A percentile compares a stretch with the other conserved stretches of the same genome.
phyloP scores from a whole-genome alignment of 164 flowering plant genomes.

The Vitis labrusca region DNA sequence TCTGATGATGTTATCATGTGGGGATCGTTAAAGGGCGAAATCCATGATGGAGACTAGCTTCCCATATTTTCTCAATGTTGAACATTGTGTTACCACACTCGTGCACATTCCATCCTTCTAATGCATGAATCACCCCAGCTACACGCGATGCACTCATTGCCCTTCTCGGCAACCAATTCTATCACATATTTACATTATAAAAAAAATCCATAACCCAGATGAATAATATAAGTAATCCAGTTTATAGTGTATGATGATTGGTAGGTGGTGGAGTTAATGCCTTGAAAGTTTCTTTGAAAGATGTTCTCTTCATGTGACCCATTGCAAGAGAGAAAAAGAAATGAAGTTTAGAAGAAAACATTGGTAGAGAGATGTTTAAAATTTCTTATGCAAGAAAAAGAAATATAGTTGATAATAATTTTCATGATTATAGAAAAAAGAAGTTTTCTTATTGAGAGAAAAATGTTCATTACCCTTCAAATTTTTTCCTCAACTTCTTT shows the following conservation, averaged over 20 bases:
- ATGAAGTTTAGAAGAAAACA: neutral
- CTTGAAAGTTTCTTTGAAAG: too few species aligned
- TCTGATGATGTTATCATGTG: too few species aligned
- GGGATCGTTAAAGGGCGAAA: conserved; percentile 34
- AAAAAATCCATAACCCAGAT: too few species aligned
- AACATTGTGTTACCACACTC: conserved; percentile 45
- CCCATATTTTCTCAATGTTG: conserved; percentile 41
- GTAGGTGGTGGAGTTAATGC: too few species aligned
- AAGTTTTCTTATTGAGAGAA: too few species aligned
- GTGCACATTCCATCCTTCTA: conserved; percentile 57
- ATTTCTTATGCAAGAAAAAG: neutral
- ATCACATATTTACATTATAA: neutral
- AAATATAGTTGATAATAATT: too few species aligned
- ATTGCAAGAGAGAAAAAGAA: neutral
- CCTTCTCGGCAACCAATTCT: conserved; percentile 71
- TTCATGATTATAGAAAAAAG: too few species aligned
- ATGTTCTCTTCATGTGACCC: neutral
- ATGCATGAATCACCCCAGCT: conserved; percentile 56
- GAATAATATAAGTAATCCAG: too few species aligned
- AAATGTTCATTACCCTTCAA: too few species aligned
- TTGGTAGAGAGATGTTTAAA: neutral
- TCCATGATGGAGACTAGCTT: conserved; percentile 49
- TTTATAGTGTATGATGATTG: too few species aligned
- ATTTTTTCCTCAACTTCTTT: too few species aligned
- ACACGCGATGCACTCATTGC: conserved; percentile 62